Evolutionary conservation across 805 yeast species (phyloP).

Genomic region (Wickerhamomyces chambardii): DNA sequence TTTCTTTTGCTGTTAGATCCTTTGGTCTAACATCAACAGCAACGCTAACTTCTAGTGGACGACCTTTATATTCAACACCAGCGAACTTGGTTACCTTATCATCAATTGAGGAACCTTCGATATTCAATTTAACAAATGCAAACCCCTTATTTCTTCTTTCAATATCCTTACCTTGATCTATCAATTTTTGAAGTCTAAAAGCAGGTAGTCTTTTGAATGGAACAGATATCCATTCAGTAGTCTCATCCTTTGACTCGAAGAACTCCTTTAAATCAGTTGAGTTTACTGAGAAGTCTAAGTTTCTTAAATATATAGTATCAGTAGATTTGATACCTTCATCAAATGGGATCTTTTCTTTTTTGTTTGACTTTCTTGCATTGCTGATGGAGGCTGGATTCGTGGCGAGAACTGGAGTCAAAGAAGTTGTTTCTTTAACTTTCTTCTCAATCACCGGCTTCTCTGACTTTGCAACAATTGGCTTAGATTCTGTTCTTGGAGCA

Average conservation of each 20-base stretch:
- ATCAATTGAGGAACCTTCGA: conserved; percentile 36
- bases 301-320: conserved; percentile 53
- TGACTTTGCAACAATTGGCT: background rate
- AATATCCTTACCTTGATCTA: conserved; percentile 34
- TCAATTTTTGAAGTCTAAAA: conserved; percentile 31
- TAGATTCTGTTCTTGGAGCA: conserved; percentile 24
- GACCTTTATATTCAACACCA: conserved; percentile 58
- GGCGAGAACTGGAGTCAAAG: too few relatives aligned
- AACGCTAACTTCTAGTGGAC: conserved; percentile 56
- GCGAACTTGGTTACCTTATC: conserved; percentile 61
- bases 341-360: conserved; percentile 22
- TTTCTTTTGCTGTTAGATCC: too few relatives aligned
- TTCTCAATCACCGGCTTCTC: conserved; percentile 3
- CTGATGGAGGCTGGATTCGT: too few relatives aligned
- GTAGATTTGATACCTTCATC: conserved; percentile 28
- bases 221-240: conserved; percentile 50
- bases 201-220: conserved; percentile 43
- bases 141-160: conserved; percentile 48
- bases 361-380: conserved; percentile 6
- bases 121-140: conserved; percentile 46
- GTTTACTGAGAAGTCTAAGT: conserved; percentile 49
- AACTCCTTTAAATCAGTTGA: conserved; percentile 44
- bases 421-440: conserved; percentile 9
- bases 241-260: conserved; percentile 34
- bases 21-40: conserved; percentile 52